These are phyloP conservation scores for Darksidea phi DNA, from an alignment of 495 filamentous ascomycete genomes.

Conservation along the genomic window DNA sequence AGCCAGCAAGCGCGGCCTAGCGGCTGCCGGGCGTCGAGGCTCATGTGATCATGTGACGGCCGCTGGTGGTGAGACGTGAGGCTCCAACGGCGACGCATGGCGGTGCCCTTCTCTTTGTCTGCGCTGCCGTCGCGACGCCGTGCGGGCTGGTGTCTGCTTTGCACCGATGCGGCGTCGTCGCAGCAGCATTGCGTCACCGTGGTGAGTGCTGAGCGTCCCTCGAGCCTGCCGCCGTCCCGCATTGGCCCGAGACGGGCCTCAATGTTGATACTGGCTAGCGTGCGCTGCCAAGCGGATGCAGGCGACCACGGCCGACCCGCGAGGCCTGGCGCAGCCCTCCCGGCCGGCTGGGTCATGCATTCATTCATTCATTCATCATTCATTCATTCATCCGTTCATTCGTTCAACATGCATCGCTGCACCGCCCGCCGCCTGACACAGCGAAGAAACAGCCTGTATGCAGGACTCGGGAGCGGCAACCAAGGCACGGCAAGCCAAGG, in stretches of 20 bases:
- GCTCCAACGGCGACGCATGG: neutral
- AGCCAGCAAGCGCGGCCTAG: constrained; percentile 12
- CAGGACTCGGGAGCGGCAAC: too few species aligned
- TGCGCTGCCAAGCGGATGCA: too few species aligned
- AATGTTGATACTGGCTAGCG: constrained; percentile 10
- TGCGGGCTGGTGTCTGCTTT: neutral
- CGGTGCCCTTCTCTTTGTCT: neutral
- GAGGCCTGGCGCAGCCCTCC: too few species aligned
- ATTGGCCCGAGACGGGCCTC: constrained; percentile 18
- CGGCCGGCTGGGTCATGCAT: too few species aligned
- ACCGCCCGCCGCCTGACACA: too few species aligned
- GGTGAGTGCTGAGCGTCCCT: too few species aligned
- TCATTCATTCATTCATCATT: too few species aligned
- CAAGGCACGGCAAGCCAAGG: too few species aligned
- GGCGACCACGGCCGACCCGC: too few species aligned
- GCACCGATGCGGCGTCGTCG: neutral
- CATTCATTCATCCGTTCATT: too few species aligned
- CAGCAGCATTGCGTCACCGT: constrained; percentile 10
- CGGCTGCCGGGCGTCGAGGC: neutral
- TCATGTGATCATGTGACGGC: constrained; percentile 5
- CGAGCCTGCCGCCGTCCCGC: constrained; percentile 2
- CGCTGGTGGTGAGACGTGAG: constrained; percentile 9
- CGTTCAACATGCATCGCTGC: too few species aligned
- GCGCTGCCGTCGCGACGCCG: neutral
- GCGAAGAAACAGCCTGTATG: too few species aligned